Evolutionary conservation across 148 eudicot genomes (phyloP), one percentile per base, ranked within the genome.

Genomic region (Cornus florida): DNA sequence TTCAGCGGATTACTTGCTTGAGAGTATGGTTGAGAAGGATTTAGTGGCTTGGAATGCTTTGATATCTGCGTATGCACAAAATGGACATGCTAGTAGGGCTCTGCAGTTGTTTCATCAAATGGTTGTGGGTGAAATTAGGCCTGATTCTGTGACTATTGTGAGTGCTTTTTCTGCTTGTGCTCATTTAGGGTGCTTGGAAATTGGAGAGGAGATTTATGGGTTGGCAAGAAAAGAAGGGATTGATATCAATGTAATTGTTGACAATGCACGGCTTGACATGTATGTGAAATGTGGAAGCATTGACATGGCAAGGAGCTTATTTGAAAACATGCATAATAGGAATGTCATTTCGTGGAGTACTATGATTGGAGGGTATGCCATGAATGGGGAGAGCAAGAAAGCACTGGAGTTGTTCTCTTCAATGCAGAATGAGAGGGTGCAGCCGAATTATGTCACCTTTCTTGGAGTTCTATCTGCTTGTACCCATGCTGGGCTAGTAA

Each of bases 11-110:
- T 50, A 23, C 14, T 73, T 73, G 75, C 53, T 73, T 73, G 31
- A 23, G 33, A 50, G 75, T 56, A 73, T 73, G 75, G 66, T 14
- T 28, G 75, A 73, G 23, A 73, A 56, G 39, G 75, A 73, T 31
- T 73, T 73, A 31, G 75, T 73, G 64, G 65, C 75, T 9, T 73
- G 75, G 75, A 73, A 73, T 73, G 75, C 75, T 53, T 39, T 73
- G 56, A 73, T 73, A 28, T 12, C 65, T 4, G 75, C 75, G 0
- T 73, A 73, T 16, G 20, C 75, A 7, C 75, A 73, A 28, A 73
- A 73, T 73, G 75, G 65, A 13, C 20, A 50, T 73, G 64, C 75
- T 3, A 32, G 12, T 10, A 73, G 53, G 31, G 75, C 75, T 73
- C 6, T 73, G 24, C 28, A 48, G 65, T 24, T 73, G 41, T 73